Evolutionary conservation across 805 yeast species (phyloP), one percentile per base, ranked within the genome.

Genomic region (Candida xyloterini): DNA sequence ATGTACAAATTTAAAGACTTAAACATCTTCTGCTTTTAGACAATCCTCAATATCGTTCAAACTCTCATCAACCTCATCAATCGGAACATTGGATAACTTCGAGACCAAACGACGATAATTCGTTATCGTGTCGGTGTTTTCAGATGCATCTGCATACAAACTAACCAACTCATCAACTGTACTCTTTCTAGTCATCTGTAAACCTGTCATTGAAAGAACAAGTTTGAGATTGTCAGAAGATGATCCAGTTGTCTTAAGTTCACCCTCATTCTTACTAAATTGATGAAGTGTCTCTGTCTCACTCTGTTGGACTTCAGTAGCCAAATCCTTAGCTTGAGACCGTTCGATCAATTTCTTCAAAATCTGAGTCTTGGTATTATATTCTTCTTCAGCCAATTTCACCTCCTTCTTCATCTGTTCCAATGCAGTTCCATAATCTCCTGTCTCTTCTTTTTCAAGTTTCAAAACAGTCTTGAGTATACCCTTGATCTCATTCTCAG

Each of bases 101-200:
- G 87, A 74, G 33, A 84, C 81, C 56, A 84, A 69, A 50, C 79
- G 73, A 47, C 87, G 66, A 63, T 82, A 84, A 51, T 80, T 79
- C 52, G 76, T 77, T 63, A 83, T 79, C 50, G 74, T 78, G 16
- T 68, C 65, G 40, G 74, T 78, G 46, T 73, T 59, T 14, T 66
- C 44, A 63, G 78, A 59, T 42, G 74, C 59, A 40, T 59, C 62
- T 0, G 69, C 62, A 34, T 52, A 53, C 16, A 61, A 38, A 27
- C 51, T 47, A 15, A 62, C 60, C 13, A 71, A 60, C 20, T 75
- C 72, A 51, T 72, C 68, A 7, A 81, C 73, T 11, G 86, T 73
- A 36, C 71, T 68, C 38, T 70, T 66, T 47, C 89, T 65, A 30
- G 70, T 62, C 13, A 76, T 51, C 57, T 84, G 91, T 25, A 78